Evolutionary conservation across 78 protist genomes (phyloP), one percentile per base, ranked within the genome.

Genomic region (Mastigamoeba balamuthi): DNA sequence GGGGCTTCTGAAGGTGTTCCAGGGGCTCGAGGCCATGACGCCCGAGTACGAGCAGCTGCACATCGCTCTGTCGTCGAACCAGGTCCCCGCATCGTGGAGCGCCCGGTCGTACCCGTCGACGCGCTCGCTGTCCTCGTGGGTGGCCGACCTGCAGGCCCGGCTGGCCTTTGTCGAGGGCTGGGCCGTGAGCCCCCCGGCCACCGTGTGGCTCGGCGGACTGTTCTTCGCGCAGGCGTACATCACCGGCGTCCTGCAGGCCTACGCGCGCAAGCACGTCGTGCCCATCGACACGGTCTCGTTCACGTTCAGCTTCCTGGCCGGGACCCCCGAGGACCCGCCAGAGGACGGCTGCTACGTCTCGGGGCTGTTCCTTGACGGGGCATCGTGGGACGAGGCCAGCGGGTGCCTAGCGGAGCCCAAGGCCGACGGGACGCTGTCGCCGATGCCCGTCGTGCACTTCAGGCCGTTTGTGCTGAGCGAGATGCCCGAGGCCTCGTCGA

Each of bases 171-270:
- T 92, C 44, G 42, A 42, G 35, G n/a, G 7, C 30, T 86, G 91
- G 85, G 28, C 43, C 37, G 28, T 65, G 0, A 93, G 93, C 30
- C 0, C 28, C 2, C 92, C 93, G 28, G n/a, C 0, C 6, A 44
- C 23, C 30, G 86, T 75, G 67, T 85, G 91, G 90, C 77, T 93
- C 67, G 69, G 86, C 0, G 88, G 92, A 2, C 79, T 90, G 76
- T 91, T 79, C 89, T 93, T 93, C 92, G 94, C 96, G 23, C 95
- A 93, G 74, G 95, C 92, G 1, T 90, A 88, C 85, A 37, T 93
- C 29, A 93, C 94, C 6, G 97, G 94, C 33, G 83, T 84, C 35
- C 72, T 79, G 40, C 97, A 93, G 67, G 88, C 86, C 77, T 88
- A 36, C 17, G 95, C 95, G 3, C 72, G 97, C 6, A 77, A 80